Evolutionary conservation across 441 rosid species (phyloP), one percentile per base, ranked within the genome.

Genomic region (Mallotus repandus): DNA sequence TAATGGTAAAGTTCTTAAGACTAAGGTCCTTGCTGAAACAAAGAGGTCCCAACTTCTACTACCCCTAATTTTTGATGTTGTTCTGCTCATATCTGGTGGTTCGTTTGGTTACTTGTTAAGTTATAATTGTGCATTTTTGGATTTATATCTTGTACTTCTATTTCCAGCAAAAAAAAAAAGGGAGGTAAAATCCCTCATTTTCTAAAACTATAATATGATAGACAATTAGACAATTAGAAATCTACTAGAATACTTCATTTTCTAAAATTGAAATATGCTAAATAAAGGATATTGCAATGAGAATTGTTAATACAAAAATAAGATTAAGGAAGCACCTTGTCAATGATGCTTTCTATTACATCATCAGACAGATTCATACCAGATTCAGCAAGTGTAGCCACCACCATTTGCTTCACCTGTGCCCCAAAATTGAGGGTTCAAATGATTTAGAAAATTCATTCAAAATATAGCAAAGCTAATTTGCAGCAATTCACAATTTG

Each of bases 341-440:
- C 95, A 58, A 91, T 91, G 71, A 91, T 91, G 76, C 90, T 85
- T 82, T 91, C 97, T 69, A 91, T 88, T 73, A 91, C 86, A 71
- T 82, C 89, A 76, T 93, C 97, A 0, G 87, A 86, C 68, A 93
- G 85, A 80, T 91, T 91, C 97, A 91, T 89, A 66, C 97, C 95
- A 60, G 95, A 91, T 77, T 91, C 97, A 19, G 94, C 97, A 60
- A 91, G 94, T 0, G 97, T 91, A 67, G 94, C 94, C 49, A 89
- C 97, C 21, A 91, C 94, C 97, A 91, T 91, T 89, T 91, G 94
- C 80, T 91, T 89, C 76, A 89, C 91, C 96, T 89, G 18, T 15
- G 25, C 58, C 65, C 16, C 57, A 57, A 38, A 73, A 18, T 13
- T 59, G 54, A 56, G 10, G 19, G 25, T 61, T n/a, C 29, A 19